Conservation (phyloP, 169 alveolate genomes). For the Babesia ovata region DNA sequence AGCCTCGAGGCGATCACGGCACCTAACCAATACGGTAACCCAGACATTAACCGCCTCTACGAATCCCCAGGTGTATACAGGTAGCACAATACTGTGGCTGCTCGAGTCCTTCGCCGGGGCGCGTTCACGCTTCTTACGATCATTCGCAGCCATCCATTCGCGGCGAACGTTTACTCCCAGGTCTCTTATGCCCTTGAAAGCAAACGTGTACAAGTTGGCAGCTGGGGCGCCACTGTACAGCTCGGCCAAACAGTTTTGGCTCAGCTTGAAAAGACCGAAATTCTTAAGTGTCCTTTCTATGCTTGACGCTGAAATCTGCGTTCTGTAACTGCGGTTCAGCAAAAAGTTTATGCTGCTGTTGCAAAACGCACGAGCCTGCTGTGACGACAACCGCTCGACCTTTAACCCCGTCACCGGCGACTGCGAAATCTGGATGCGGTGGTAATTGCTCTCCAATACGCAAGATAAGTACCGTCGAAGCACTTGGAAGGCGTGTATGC, state of each 20-base stretch:
- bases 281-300: slow-evolving; percentile 44
- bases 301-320: slow-evolving; percentile 30
- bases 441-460: slow-evolving; percentile 26
- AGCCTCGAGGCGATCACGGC: slow-evolving; percentile 13
- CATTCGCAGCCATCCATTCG: slow-evolving; percentile 40
- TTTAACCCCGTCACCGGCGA: slow-evolving; percentile 16
- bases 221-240: slow-evolving; percentile 26
- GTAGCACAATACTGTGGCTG: slow-evolving; percentile 25
- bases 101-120: not conserved
- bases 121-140: slow-evolving; percentile 9
- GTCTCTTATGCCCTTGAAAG: slow-evolving; percentile 51
- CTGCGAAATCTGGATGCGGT: slow-evolving; percentile 32
- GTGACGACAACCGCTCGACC: slow-evolving; percentile 29
- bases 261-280: slow-evolving; percentile 48
- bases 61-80: slow-evolving; percentile 64
- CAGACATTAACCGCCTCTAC: slow-evolving; percentile 60
- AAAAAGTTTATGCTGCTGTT: slow-evolving; percentile 40
- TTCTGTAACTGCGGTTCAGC: slow-evolving; percentile 44
- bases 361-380: slow-evolving; percentile 15
- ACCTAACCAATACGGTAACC: slow-evolving; percentile 38
- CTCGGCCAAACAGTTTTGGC: slow-evolving; percentile 60
- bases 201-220: slow-evolving; percentile 29
- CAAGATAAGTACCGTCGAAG: slow-evolving; percentile 35
- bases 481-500: slow-evolving; percentile 32
- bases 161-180: slow-evolving; percentile 53